A percentile compares a stretch with the other conserved stretches of the same genome.
phyloP scores from a whole-genome alignment of 176 grass and related monocot genomes.

The Eleusine coracana region DNA sequence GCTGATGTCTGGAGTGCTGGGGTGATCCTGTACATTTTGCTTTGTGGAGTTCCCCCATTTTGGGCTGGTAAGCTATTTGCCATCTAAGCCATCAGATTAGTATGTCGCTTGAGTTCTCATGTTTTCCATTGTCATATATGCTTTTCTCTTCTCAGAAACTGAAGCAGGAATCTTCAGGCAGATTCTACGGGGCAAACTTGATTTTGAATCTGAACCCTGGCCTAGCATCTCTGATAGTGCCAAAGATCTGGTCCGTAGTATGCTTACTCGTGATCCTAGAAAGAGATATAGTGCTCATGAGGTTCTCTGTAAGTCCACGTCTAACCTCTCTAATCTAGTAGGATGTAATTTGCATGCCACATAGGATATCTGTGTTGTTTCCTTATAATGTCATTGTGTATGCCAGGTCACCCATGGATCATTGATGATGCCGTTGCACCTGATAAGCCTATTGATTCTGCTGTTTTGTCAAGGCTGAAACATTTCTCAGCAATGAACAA shows the following conservation, averaged over 20 bases:
- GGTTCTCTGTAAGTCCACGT: constrained; percentile 84
- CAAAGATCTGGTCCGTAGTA: constrained; percentile 92
- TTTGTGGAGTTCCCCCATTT: constrained; percentile 97
- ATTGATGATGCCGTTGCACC: constrained; percentile 92
- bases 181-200: constrained; percentile 88
- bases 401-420: constrained; percentile 94
- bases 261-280: constrained; percentile 87
- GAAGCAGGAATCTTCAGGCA: constrained; percentile 98
- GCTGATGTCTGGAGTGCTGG: constrained; percentile 99
- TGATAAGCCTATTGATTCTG: constrained; percentile 98
- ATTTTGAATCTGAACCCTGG: constrained; percentile 99
- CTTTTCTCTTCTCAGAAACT: constrained; percentile 74
- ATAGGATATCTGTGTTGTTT: constrained; percentile 10
- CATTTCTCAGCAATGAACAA: constrained; percentile 99
- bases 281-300: constrained; percentile 84
- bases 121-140: constrained; percentile 25
- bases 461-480: constrained; percentile 95
- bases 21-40: constrained; percentile 96
- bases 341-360: background rate
- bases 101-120: constrained; percentile 29
- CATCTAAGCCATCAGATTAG: constrained; percentile 10
- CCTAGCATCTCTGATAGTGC: constrained; percentile 88
- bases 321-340: background rate
- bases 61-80: constrained; percentile 77
- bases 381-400: constrained; percentile 36